phyloP scores from a whole-genome alignment of 2,329 filamentous ascomycete genomes.

The Elsinoe perseae region DNA sequence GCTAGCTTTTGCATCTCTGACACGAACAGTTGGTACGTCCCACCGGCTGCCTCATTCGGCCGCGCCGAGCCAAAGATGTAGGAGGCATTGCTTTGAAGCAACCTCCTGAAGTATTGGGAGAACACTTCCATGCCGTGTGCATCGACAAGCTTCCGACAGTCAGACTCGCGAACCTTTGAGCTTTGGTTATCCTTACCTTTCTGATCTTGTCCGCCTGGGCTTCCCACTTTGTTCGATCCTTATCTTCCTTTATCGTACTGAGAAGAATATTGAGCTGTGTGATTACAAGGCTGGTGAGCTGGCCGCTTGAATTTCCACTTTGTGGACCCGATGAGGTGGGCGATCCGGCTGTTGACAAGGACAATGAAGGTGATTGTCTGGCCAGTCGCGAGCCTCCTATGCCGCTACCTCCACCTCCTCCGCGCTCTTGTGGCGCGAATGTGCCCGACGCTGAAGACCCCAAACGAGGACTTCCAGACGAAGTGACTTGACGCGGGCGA shows the following conservation, averaged over 20 bases:
- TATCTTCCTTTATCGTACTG: constrained; percentile 90
- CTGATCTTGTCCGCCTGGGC: constrained; percentile 82
- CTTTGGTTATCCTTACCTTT: constrained; percentile 57
- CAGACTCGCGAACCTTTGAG: background rate
- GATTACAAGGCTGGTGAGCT: constrained; percentile 83
- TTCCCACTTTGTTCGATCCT: constrained; percentile 86
- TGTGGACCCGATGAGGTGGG: constrained; percentile 38
- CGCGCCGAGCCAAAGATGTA: constrained; percentile 68
- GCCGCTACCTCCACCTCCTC: constrained; percentile 45
- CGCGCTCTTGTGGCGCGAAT: constrained; percentile 32
- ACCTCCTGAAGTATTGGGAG: constrained; percentile 86
- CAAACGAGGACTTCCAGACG: constrained; percentile 47
- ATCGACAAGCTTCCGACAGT: constrained; percentile 69
- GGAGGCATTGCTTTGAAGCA: constrained; percentile 82
- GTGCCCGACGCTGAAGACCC: constrained; percentile 49
- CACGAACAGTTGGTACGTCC: constrained; percentile 74
- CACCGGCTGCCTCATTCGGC: constrained; percentile 55
- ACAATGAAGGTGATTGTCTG: constrained; percentile 53
- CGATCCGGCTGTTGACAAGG: constrained; percentile 48
- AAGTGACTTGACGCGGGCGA: constrained; percentile 49
- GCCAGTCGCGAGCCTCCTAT: constrained; percentile 50
- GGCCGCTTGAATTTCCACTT: constrained; percentile 36
- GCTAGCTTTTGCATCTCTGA: constrained; percentile 81
- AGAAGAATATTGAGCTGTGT: constrained; percentile 92
- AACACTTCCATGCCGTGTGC: constrained; percentile 99